Evolutionary conservation across 148 eudicot genomes (phyloP).

Genomic region (Amaranthus hypochondriacus): DNA sequence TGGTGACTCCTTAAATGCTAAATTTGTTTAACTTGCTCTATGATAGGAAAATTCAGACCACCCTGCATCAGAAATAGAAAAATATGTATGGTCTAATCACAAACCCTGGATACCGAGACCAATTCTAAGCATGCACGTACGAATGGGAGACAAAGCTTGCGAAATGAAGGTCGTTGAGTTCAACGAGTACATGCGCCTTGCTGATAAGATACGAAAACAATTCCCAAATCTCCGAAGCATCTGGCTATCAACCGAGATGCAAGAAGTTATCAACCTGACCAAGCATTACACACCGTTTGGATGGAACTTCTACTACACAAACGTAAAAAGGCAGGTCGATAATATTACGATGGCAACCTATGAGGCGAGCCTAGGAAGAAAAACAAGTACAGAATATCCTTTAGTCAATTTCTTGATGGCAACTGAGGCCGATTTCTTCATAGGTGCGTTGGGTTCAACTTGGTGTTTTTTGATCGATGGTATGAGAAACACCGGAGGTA

Average conservation of each 20-base stretch:
- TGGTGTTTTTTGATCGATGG: constrained; percentile 94
- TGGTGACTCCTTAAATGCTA: not conserved
- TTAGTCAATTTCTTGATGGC: constrained; percentile 95
- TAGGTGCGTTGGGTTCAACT: constrained; percentile 91
- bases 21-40: not conserved
- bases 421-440: constrained; percentile 71
- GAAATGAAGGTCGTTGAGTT: constrained; percentile 90
- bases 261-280: constrained; percentile 68
- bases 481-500: constrained; percentile 94
- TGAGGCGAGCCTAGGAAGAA: constrained; percentile 83
- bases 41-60: constrained; percentile 33
- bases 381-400: constrained; percentile 90
- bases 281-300: constrained; percentile 35
- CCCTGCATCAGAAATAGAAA: constrained; percentile 44
- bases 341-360: constrained; percentile 83
- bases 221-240: constrained; percentile 69
- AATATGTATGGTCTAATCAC: constrained; percentile 75
- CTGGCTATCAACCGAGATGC: constrained; percentile 98
- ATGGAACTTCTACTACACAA: constrained; percentile 76
- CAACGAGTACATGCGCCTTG: constrained; percentile 72
- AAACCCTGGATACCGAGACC: constrained; percentile 91
- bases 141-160: constrained; percentile 96
- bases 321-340: constrained; percentile 67
- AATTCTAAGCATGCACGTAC: constrained; percentile 80
- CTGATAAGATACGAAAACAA: constrained; percentile 44